These are phyloP conservation scores for Claviceps paspali DNA, from an alignment of 2,329 filamentous ascomycete genomes.

Conservation along the genomic window DNA sequence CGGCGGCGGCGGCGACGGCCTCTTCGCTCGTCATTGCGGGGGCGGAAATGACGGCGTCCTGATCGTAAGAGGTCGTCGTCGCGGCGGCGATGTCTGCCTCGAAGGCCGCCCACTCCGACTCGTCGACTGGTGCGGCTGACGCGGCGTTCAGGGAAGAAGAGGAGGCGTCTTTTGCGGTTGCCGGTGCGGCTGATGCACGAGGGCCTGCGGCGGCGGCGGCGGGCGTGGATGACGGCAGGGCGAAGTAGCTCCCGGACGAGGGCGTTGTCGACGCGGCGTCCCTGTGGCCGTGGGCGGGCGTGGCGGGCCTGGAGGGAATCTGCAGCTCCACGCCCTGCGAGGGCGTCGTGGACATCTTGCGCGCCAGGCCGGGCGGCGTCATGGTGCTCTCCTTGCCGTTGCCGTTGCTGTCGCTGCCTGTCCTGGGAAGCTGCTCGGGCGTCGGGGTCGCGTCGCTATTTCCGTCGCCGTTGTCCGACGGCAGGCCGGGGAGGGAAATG, in stretches of 20 bases:
- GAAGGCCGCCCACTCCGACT: conserved; percentile 77
- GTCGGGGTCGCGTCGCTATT: conserved; percentile 8
- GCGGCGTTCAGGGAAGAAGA: conserved; percentile 7
- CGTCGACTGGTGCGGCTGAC: conserved; percentile 32
- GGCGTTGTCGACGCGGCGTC: conserved; percentile 25
- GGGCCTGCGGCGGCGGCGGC: conserved; percentile 5
- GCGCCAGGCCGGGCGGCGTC: conserved; percentile 16
- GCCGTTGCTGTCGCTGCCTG: conserved; percentile 6
- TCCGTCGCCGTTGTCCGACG: conserved; percentile 6
- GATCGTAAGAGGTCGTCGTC: conserved; percentile 18
- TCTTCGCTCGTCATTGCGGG: conserved; percentile 52
- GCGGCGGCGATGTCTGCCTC: conserved; percentile 59
- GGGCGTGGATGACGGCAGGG: too few species aligned
- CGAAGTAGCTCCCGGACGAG: conserved; percentile 18
- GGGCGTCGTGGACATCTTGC: conserved; percentile 36
- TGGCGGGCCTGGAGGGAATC: conserved; percentile 49
- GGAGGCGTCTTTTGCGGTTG: not conserved
- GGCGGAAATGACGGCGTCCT: conserved; percentile 49
- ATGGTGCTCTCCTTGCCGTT: conserved; percentile 8
- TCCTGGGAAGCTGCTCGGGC: conserved; percentile 8
- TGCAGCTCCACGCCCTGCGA: conserved; percentile 43
- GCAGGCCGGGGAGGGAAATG: conserved; percentile 3
- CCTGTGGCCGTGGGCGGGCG: conserved; percentile 27
- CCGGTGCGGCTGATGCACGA: conserved; percentile 7
- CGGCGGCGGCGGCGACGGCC: conserved; percentile 38